phyloP scores from a whole-genome alignment of 441 rosid species.

The Croton setiger region DNA sequence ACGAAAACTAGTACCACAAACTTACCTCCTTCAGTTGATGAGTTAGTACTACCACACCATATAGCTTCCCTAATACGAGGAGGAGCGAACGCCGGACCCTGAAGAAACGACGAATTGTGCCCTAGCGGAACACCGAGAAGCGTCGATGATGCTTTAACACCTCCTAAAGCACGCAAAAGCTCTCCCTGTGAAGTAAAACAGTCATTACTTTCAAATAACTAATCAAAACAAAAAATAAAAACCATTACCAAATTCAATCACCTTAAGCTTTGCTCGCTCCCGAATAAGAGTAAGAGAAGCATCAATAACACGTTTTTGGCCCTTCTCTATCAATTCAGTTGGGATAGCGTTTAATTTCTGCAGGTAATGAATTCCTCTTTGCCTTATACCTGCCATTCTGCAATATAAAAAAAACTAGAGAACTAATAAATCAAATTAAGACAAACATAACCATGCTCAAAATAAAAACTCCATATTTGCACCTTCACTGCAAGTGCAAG shows the following conservation, averaged over 20 bases:
- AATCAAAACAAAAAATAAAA: too few species aligned
- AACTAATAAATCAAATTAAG: not conserved
- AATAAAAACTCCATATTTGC: too few species aligned
- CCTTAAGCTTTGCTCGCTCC: slow-evolving; percentile 97
- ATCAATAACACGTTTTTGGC: slow-evolving; percentile 86
- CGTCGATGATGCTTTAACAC: slow-evolving; percentile 64
- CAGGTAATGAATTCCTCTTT: slow-evolving; percentile 60
- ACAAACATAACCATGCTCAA: not conserved
- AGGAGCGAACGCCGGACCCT: slow-evolving; percentile 98
- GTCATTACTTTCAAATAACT: slow-evolving; percentile 2
- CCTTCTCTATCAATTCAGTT: slow-evolving; percentile 54
- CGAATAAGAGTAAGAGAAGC: slow-evolving; percentile 95
- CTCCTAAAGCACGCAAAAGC: slow-evolving; percentile 87
- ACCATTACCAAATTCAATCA: slow-evolving; percentile 6
- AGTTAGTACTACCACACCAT: slow-evolving; percentile 98
- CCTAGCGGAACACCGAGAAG: slow-evolving; percentile 96
- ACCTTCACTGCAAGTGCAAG: too few species aligned
- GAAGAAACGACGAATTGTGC: slow-evolving; percentile 96
- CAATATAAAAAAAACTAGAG: slow-evolving; percentile 1
- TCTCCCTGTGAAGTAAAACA: slow-evolving; percentile 51
- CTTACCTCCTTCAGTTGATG: slow-evolving; percentile 87
- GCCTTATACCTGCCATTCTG: slow-evolving; percentile 51
- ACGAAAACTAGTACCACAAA: not conserved
- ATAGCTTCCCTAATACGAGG: slow-evolving; percentile 97
- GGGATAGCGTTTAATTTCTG: slow-evolving; percentile 63